Conservation (phyloP, 129 eudicot species). For the Tanacetum coccineum region DNA sequence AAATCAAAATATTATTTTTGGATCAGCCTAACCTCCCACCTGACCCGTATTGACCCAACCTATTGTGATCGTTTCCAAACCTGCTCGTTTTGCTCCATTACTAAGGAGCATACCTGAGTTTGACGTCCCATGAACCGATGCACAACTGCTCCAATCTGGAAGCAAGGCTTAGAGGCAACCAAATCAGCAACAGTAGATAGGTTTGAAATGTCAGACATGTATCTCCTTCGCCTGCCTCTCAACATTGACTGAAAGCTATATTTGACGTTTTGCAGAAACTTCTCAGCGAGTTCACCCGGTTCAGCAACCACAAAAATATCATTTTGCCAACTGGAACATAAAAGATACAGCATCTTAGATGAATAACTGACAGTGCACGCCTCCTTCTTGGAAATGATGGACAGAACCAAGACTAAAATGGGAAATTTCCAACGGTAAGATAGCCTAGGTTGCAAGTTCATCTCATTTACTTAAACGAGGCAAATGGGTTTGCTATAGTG, state of each 20-base stretch:
- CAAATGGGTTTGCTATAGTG: too few relatives aligned
- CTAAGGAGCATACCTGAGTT: conserved; percentile 58
- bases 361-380: too few relatives aligned
- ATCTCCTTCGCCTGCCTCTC: conserved; percentile 62
- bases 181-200: conserved; percentile 72
- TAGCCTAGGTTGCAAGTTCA: too few relatives aligned
- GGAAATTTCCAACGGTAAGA: too few relatives aligned
- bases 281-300: conserved; percentile 93
- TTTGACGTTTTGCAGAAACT: conserved; percentile 79
- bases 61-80: too few relatives aligned
- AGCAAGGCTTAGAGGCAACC: conserved; percentile 74
- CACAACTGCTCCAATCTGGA: conserved; percentile 82
- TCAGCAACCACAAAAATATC: conserved; percentile 97
- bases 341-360: conserved; percentile 10
- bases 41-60: too few relatives aligned
- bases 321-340: conserved; percentile 76
- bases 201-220: conserved; percentile 54
- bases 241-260: conserved; percentile 60
- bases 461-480: too few relatives aligned
- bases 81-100: too few relatives aligned
- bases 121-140: conserved; percentile 94
- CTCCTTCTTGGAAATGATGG: too few relatives aligned
- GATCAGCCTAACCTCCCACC: too few relatives aligned
- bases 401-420: too few relatives aligned
- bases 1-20: too few relatives aligned